Base-by-base conservation (phyloP, 2,329 filamentous ascomycete species). In the Fusarium caatingaense region DNA sequence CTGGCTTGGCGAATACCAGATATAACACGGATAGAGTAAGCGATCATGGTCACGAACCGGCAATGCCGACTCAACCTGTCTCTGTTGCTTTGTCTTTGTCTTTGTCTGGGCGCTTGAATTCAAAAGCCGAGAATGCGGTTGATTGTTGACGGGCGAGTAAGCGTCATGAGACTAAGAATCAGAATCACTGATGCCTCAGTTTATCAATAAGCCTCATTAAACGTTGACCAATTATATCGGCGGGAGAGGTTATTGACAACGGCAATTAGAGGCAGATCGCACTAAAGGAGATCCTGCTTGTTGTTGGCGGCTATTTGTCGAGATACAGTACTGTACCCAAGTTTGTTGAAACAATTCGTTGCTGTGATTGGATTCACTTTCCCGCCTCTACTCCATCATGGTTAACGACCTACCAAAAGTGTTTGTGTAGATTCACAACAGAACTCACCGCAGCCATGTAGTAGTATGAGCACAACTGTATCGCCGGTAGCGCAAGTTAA, bases 401-500 rank as follows among this genome's bases (percentile, higher is more conserved):
- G 45, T 54, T 40, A 74, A 62, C 59, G 42, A 46, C 42, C 57
- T 57, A 37, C 45, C 44, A 62, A 69, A 72, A 18, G 12, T 32
- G 32, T 18, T 63, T 28, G 34, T 37, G 34, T 41, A n/a, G 16
- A 34, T 53, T 37, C 30, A 12, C 34, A 34, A n/a, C 18, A 23
- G 28, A 32, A 32, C 28, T 34, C n/a, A 37, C 47, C 47, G 23
- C 15, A 50, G 34, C 18, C 18, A n/a, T 37, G 34, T 37, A 30
- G 4, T 8, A 34, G 34, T 32, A 37, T 37, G 30, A 55, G 50
- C 27, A 18, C 60, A 34, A 13, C 56, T 30, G 46, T 62, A 20
- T 30, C 27, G 25, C 34, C 16, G 16, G 34, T 70, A 73, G 72
- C 44, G 50, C 70, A 64, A 74, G 67, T 61, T 71, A 74, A 64